Evolutionary conservation across 192 early-diverging fungal species (phyloP), one percentile per base, ranked within the genome.

Genomic region (Chytriomyces sp.): DNA sequence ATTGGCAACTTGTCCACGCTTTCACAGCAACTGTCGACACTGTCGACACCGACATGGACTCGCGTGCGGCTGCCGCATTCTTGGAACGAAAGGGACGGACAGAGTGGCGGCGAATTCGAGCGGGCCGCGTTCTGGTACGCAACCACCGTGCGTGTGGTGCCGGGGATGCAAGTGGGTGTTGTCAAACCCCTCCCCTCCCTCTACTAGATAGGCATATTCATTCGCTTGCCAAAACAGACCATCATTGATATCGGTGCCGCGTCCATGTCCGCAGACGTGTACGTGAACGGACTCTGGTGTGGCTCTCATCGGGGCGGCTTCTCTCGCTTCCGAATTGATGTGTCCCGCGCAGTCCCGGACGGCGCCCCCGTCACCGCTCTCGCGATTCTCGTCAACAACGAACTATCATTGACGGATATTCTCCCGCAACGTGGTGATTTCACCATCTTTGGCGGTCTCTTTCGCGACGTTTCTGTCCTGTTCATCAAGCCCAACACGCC

Each of bases 221-320:
- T 70, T 19, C 39, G n/a, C n/a, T n/a, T n/a, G n/a, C n/a, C n/a
- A n/a, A n/a, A n/a, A n/a, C n/a, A n/a, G n/a, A n/a, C n/a, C n/a
- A n/a, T n/a, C n/a, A n/a, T 70, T 8, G 68, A 70, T 41, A 37
- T 70, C 40, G 68, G 68, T 38, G 68, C 68, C 3, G 54, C 37
- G 31, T 52, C 12, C 25, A 5, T 57, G 1, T 28, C 19, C 5
- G 54, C 37, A 5, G 25, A 36, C 14, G 68, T 70, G 8, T 70
- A 39, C 59, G 56, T 39, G 10, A 70, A 70, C 30, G 53, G 25
- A 26, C 26, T 70, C 14, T 34, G 26, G 19, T 7, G n/a, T 36
- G n/a, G 12, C 38, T 17, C n/a, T 32, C 30, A 12, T 38, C n/a
- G 36, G 14, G 68, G 68, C n/a, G 68, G 68, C 22, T 70, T 70